phyloP scores from a whole-genome alignment of 1,284 basidiomycete species.

The Leucoagaricus sp. region DNA sequence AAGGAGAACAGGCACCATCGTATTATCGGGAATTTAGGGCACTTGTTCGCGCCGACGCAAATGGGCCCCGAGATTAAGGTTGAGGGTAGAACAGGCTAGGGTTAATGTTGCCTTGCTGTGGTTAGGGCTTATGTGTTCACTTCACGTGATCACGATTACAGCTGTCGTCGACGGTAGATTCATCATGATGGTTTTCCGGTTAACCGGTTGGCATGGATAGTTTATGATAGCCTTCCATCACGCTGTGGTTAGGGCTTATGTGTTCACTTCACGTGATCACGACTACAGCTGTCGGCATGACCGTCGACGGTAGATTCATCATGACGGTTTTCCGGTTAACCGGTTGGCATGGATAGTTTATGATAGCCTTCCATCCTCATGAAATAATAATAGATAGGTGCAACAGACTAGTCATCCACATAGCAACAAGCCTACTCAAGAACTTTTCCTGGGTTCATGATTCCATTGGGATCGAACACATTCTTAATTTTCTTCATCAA shows the following conservation, averaged over 20 bases:
- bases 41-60: neutral
- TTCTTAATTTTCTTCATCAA: constrained; percentile 91
- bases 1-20: constrained; percentile 1
- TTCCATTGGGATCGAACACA: constrained; percentile 89
- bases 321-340: too few species aligned
- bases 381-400: neutral
- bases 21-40: neutral
- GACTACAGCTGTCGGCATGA: too few species aligned
- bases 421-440: constrained; percentile 36
- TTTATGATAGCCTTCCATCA: too few species aligned
- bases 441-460: constrained; percentile 92
- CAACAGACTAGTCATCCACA: neutral
- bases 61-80: constrained; percentile 46
- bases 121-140: constrained; percentile 32
- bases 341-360: too few species aligned
- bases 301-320: too few species aligned
- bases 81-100: constrained; percentile 40
- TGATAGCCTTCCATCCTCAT: too few species aligned
- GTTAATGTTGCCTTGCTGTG: constrained; percentile 26
- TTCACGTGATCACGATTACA: constrained; percentile 27
- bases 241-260: constrained; percentile 35
- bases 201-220: too few species aligned
- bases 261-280: constrained; percentile 22
- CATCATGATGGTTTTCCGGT: too few species aligned
- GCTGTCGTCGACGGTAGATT: too few species aligned